Evolutionary conservation across 768 basidiomycete genomes (phyloP), one percentile per base, ranked within the genome.

Genomic region (Termitomyces sp.): DNA sequence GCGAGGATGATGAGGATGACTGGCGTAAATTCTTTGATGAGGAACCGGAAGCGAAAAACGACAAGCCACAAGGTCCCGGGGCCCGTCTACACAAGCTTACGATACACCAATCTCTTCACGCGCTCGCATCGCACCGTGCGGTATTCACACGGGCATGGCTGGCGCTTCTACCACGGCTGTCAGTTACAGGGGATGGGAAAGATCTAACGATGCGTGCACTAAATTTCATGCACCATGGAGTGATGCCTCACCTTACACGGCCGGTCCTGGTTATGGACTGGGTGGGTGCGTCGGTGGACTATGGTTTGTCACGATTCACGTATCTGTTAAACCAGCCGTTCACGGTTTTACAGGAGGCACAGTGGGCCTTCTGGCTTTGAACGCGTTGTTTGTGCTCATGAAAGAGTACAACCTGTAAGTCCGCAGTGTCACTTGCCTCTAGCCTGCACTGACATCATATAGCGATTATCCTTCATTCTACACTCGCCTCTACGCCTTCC

Each of bases 391-490:
- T 67, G 82, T 88, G 13, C 77, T 99, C 59, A 98, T 98, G 73
- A 90, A 83, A 58, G 86, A 94, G 53, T 94, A 97, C 68, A 97
- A 97, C 64, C 78, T 99, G 95, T 92, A 66, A 68, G 91, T 50
- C 22, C 57, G 51, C 56, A 47, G n/a, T 55, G 38, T 28, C 24
- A 4, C 6, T 22, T 30, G 38, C 53, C 47, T 65, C 53, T 12
- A 40, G 7, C 43, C 14, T 40, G 46, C 26, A 28, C 18, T 51
- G 7, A 24, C 54, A 30, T 45, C 53, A 54, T 56, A 51, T 24
- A 98, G 96, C 10, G 97, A 99, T 66, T 98, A 96, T 66, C 95
- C 97, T 2, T 87, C 86, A 12, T 98, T 99, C 73, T 99, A 97
- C 74, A 89, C 87, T 6, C 86, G 89, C 5, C 81, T 99, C 2